A percentile compares a stretch with the other conserved stretches of the same genome.
These are phyloP conservation scores for Malania oleifera DNA, from an alignment of 164 flowering plant genomes.

Conservation along the genomic window DNA sequence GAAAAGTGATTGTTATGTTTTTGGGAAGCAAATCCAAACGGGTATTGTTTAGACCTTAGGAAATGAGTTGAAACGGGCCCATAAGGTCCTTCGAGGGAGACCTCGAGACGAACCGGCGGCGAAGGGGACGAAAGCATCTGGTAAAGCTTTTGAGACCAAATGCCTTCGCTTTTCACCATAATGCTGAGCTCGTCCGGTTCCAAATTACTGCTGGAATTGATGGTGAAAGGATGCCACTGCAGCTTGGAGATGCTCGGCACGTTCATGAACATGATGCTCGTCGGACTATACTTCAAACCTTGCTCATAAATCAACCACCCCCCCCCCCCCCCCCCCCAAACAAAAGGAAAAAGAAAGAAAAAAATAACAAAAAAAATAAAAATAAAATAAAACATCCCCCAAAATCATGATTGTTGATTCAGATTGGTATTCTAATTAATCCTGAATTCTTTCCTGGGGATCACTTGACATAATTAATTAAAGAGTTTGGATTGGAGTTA, in stretches of 20 bases:
- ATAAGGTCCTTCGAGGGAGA: conserved; percentile 13
- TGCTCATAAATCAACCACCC: too few relatives aligned
- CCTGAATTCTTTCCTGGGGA: too few relatives aligned
- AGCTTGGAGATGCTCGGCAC: conserved; percentile 10
- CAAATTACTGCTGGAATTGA: conserved; percentile 4
- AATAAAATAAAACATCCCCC: too few relatives aligned
- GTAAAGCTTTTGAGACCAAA: conserved; percentile 4
- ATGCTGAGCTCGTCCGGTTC: conserved; percentile 6
- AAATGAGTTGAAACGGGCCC: conserved; percentile 10
- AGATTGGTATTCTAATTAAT: too few relatives aligned
- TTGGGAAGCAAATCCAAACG: too few relatives aligned
- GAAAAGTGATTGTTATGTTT: too few relatives aligned
- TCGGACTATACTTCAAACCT: conserved; percentile 7
- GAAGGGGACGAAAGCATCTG: not conserved
- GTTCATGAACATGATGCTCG: conserved; percentile 10
- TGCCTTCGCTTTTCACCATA: conserved; percentile 5
- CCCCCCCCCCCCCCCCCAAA: too few relatives aligned
- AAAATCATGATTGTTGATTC: too few relatives aligned
- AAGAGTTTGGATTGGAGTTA: too few relatives aligned
- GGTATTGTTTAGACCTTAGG: not conserved
- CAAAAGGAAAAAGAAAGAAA: not conserved
- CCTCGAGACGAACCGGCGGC: not conserved
- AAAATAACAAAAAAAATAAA: not conserved
- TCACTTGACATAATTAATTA: too few relatives aligned
- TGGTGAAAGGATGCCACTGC: conserved; percentile 13